phyloP scores from a whole-genome alignment of 2,329 filamentous ascomycete species.

The Colletotrichum sp. region DNA sequence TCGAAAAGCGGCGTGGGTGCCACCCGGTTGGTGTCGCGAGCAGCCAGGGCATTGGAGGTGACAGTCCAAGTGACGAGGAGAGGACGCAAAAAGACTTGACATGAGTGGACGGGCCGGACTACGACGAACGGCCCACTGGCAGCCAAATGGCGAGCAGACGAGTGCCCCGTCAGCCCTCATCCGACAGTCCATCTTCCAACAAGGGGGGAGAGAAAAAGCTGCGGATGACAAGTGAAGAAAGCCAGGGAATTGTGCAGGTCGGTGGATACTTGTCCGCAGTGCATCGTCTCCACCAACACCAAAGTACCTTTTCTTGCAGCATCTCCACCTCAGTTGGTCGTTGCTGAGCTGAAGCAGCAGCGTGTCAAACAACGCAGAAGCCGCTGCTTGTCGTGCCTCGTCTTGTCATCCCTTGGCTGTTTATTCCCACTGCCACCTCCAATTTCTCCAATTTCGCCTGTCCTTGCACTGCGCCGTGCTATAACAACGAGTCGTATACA shows the following conservation, averaged over 20 bases:
- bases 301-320: neutral
- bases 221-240: neutral
- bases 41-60: neutral
- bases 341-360: neutral
- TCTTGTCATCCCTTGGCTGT: neutral
- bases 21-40: slow-evolving; percentile 11
- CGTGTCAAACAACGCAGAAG: neutral
- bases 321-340: neutral
- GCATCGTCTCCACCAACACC: neutral
- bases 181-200: neutral
- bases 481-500: neutral
- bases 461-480: neutral
- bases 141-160: neutral
- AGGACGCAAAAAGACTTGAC: neutral
- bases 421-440: neutral
- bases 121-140: neutral
- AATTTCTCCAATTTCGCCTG: neutral
- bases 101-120: slow-evolving; percentile 14
- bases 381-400: neutral
- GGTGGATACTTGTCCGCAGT: neutral
- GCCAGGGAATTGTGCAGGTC: neutral
- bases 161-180: slow-evolving; percentile 6
- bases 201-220: neutral
- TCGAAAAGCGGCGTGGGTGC: slow-evolving; percentile 14
- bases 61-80: neutral